A percentile compares a stretch with the other conserved stretches of the same genome.
These are phyloP conservation scores for Cytospora mali DNA, from an alignment of 2,329 filamentous ascomycete species.

Conservation along the genomic window DNA sequence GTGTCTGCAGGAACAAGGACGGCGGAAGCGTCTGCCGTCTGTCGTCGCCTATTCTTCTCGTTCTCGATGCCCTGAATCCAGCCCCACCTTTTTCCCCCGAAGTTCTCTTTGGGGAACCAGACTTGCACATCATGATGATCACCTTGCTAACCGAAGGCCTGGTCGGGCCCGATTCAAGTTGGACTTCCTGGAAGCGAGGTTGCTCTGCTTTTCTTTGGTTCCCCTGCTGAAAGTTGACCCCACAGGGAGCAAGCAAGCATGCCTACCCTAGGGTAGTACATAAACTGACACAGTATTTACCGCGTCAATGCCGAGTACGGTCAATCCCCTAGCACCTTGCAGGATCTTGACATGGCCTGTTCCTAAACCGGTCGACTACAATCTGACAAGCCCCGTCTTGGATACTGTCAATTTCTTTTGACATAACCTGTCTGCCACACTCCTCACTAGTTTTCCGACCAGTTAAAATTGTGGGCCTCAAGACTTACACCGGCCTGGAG, in stretches of 20 bases:
- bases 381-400: background rate
- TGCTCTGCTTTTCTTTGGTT: conserved; percentile 6
- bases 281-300: background rate
- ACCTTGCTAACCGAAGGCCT: conserved; percentile 9
- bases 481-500: conserved; percentile 1
- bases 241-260: background rate
- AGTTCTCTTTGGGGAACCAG: conserved; percentile 1
- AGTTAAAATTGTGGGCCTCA: background rate
- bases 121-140: conserved; percentile 8
- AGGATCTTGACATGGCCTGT: background rate
- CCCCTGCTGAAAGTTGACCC: background rate
- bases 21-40: background rate
- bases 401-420: background rate
- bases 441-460: background rate
- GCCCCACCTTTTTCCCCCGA: background rate
- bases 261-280: background rate
- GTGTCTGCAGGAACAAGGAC: conserved; percentile 4
- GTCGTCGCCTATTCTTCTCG: conserved; percentile 2
- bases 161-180: background rate
- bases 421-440: background rate
- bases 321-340: background rate
- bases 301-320: background rate
- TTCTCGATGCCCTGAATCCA: background rate
- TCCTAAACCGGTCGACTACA: background rate
- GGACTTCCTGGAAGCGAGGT: conserved; percentile 13